Evolutionary conservation across 2,329 filamentous ascomycete genomes (phyloP).

Genomic region (Clonostachys solani): DNA sequence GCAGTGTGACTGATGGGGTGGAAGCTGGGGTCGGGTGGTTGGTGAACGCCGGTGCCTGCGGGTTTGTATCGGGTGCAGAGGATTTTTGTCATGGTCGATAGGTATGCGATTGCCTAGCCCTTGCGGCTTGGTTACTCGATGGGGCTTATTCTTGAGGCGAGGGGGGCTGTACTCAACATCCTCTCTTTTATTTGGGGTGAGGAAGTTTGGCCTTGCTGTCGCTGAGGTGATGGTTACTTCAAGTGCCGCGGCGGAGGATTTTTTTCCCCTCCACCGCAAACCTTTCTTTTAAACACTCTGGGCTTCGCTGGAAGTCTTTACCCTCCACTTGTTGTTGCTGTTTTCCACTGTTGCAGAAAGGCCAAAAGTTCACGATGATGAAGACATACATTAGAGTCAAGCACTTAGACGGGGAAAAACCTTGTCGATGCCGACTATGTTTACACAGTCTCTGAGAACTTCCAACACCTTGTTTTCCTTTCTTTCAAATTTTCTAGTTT

Average conservation of each 20-base stretch:
- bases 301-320: constrained; percentile 9
- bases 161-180: constrained; percentile 48
- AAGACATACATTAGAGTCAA: constrained; percentile 13
- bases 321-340: background rate
- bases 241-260: background rate
- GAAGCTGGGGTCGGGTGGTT: constrained; percentile 26
- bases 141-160: constrained; percentile 99
- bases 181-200: background rate
- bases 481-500: background rate
- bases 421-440: constrained; percentile 6
- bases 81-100: constrained; percentile 89
- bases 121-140: constrained; percentile 83
- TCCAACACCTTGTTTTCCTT: constrained; percentile 1
- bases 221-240: too few relatives aligned
- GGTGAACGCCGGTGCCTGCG: constrained; percentile 43
- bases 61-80: constrained; percentile 42
- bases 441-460: constrained; percentile 10
- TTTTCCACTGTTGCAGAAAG: background rate
- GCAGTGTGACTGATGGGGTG: constrained; percentile 15
- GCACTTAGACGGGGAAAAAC: constrained; percentile 8
- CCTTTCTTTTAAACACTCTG: constrained; percentile 12
- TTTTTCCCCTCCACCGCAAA: constrained; percentile 1
- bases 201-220: constrained; percentile 12
- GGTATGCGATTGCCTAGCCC: constrained; percentile 91
- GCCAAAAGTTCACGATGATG: constrained; percentile 10